Base-by-base conservation (phyloP, 73 alveolate species). In the Diophrys sp. region DNA sequence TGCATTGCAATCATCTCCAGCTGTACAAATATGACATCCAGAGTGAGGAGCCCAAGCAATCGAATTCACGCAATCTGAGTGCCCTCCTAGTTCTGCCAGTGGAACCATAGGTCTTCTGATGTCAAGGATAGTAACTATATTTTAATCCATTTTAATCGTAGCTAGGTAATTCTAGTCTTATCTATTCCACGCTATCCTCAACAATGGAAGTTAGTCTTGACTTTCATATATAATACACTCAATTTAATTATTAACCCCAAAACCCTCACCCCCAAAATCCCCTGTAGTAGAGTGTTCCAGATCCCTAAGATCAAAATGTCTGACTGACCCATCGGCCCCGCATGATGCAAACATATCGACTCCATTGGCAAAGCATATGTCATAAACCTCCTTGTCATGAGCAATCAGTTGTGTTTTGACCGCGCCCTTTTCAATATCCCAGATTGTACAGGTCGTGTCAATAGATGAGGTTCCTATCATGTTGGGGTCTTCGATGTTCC, bases 381-480 rank as follows among this genome's bases (percentile, higher is more conserved):
- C 99, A 85, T 93, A 97, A 75, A 97, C 99, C 68, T 97, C 99
- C 79, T 97, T 97, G 91, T 97, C 99, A 78, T 97, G 99, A 29
- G 99, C 99, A 26, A 97, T 97, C 71, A 97, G 94, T 91, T 97
- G 96, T 2, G 99, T 96, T 78, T 90, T 90, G 67, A 97, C 97
- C 28, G 94, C 85, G 74, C 79, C 87, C 80, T 94, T 91, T 76
- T 96, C 97, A 77, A 97, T 85, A 67, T 97, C 99, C 99, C 99
- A 97, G 23, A 97, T 96, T 11, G 99, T 96, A 83, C 99, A 97
- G 18, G 99, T 97, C 1, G 99, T 97, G 88, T 97, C 99, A 25
- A 97, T 89, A 31, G 98, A 91, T 18, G 99, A 96, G 29, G 99
- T 96, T 1, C 99, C 99, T 14, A 97, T 86, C 75, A 91, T 89